Evolutionary conservation across 345 rosid genomes (phyloP).

Genomic region (Populus davidiana): DNA sequence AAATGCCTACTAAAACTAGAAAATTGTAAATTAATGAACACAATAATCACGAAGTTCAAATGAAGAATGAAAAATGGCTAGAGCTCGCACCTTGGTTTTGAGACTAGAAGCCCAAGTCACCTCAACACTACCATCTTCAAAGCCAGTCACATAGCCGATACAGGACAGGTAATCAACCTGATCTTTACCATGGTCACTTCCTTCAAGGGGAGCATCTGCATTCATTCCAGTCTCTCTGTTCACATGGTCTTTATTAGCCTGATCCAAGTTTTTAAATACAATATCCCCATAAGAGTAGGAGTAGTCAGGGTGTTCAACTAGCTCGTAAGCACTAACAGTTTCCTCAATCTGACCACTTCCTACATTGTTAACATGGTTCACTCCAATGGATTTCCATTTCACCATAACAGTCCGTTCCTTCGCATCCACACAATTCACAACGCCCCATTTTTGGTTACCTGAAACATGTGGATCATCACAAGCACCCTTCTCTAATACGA

Average conservation of each 20-base stretch:
- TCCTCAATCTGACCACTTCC: conserved; percentile 47
- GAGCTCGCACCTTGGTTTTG: conserved; percentile 52
- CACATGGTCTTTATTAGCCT: conserved; percentile 18
- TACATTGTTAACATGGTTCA: conserved; percentile 30
- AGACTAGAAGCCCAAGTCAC: conserved; percentile 81
- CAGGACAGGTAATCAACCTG: conserved; percentile 45
- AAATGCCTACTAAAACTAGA: not conserved
- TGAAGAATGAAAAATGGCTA: conserved; percentile 7
- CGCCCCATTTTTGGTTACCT: conserved; percentile 59
- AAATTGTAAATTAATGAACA: not conserved
- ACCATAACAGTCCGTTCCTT: conserved; percentile 78
- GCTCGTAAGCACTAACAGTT: conserved; percentile 76
- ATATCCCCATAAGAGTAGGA: conserved; percentile 65
- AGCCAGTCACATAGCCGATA: conserved; percentile 68
- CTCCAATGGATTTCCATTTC: conserved; percentile 48
- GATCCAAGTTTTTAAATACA: conserved; percentile 46
- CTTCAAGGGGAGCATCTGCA: conserved; percentile 18
- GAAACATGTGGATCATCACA: conserved; percentile 38
- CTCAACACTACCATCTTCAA: conserved; percentile 63
- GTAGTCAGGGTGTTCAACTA: conserved; percentile 81
- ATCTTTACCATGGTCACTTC: conserved; percentile 18
- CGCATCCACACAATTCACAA: conserved; percentile 58
- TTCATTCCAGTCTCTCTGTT: conserved; percentile 20
- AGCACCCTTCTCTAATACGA: conserved; percentile 62
- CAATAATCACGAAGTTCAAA: not conserved